Base-by-base conservation (phyloP, 2,329 filamentous ascomycete species). In the Ascochyta koolunga region DNA sequence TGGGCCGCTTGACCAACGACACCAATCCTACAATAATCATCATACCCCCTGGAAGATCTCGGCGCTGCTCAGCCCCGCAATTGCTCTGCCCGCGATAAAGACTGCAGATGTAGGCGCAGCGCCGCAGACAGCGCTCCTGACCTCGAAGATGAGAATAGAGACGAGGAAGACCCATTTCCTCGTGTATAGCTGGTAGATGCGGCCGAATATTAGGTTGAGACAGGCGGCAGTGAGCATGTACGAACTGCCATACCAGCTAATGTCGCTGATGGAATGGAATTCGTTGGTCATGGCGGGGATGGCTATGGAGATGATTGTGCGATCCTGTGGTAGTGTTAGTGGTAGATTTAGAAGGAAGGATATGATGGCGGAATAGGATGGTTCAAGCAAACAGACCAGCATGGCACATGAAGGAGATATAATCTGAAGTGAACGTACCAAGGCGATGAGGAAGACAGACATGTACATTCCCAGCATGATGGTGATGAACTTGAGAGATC, bases 191-290 rank as follows among this genome's bases (percentile, higher is more conserved):
- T 76, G 78, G 66, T 80, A 83, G 2, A 78, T 62, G 36, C 78
- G 77, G 3, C 82, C 81, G 57, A 76, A 78, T 0, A 78, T 70
- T 1, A 78, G 75, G 50, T 82, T 80, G 51, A 82, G 79, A 9
- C 73, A 70, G 7, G 72, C 75, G 15, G 71, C 64, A 1, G 78
- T 79, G 21, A 82, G 67, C 63, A 80, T 73, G 63, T 79, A 82
- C 4, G 76, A 55, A 15, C 58, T 63, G 10, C 60, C 69, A 35
- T 72, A 72, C 68, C 68, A 71, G 10, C 64, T 61, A 4, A 71
- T 65, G 37, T 72, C 66, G 16, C 38, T 38, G 22, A 72, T 64
- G 6, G 60, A 64, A n/a, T 58, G 39, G 54, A 69, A 70, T 1
- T 56, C 51, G 35, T 71, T 65, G 9, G 64, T 71, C 22, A 72